Base-by-base conservation (phyloP, 2,329 filamentous ascomycete species). In the Chalaropsis ovoidea region DNA sequence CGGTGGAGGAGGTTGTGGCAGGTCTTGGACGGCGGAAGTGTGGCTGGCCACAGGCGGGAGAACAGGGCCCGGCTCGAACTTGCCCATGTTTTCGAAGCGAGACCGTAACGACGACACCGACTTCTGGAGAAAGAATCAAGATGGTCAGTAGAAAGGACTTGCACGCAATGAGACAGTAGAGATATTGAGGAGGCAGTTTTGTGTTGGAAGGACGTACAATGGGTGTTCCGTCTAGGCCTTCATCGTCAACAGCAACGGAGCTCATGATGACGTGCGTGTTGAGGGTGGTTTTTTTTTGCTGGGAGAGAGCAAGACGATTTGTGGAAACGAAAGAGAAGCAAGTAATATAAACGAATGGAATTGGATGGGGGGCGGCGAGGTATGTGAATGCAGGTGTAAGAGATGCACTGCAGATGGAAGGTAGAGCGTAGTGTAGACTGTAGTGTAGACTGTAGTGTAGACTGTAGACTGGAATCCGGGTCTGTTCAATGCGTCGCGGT, bases 31-130 rank as follows among this genome's bases (percentile, higher is more conserved):
- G 31, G 31, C 10, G 6, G 54, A 35, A 39, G 15, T 11, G 24
- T 35, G 11, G 66, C 39, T 47, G 63, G 52, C 19, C 60, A 56
- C 60, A 24, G 63, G 63, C 2, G 63, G 42, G 24, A 60, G 62
- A 52, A 52, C 49, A 11, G 63, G 74, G 35, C 73, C 72, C 65
- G 77, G 72, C 63, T 69, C 77, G 64, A 74, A 69, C 72, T 79
- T 82, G 69, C 81, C 79, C 78, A 93, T 85, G 72, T 87, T 90
- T 78, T 94, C 89, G 74, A 93, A 94, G 71, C 88, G 86, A 69
- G 88, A 89, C 68, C 86, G 82, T 68, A 94, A 79, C 63, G 89
- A 92, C 63, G 89, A 94, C 62, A 94, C 89, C 31, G 90, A 88
- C 77, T 86, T 89, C 87, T 90, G 69, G 4, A 54, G 35, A 45